These are phyloP conservation scores for Nakazawaea ernobii DNA, from an alignment of 805 yeast genomes.

Conservation along the genomic window DNA sequence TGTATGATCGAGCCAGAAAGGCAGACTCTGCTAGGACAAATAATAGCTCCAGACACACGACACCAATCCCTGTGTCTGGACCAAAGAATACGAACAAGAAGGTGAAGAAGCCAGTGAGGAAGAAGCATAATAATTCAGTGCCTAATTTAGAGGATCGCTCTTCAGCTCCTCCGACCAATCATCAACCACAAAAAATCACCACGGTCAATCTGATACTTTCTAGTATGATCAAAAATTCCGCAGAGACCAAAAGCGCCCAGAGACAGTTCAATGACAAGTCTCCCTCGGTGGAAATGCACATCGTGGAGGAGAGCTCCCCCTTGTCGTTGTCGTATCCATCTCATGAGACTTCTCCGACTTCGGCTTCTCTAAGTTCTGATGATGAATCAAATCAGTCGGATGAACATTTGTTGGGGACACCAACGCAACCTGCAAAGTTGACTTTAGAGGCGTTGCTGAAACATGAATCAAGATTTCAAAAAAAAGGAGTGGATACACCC, in stretches of 20 bases:
- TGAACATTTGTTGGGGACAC: background rate
- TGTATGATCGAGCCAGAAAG: conserved; percentile 19
- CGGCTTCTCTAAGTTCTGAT: conserved; percentile 1
- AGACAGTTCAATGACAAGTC: background rate
- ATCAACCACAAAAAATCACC: background rate
- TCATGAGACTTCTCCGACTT: conserved; percentile 8
- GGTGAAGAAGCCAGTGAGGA: conserved; percentile 10
- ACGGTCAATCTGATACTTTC: conserved; percentile 1
- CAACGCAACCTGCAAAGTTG: conserved; percentile 4
- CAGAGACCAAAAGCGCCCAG: background rate
- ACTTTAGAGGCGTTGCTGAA: conserved; percentile 16
- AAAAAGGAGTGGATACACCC: conserved; percentile 5
- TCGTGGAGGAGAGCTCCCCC: background rate
- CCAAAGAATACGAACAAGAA: conserved; percentile 14
- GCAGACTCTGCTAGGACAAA: background rate
- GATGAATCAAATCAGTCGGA: background rate
- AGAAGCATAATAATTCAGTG: conserved; percentile 3
- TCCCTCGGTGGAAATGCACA: background rate
- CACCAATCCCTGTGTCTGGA: conserved; percentile 9
- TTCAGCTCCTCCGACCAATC: background rate
- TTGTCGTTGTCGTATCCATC: background rate
- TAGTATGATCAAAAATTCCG: conserved; percentile 1
- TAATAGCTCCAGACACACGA: background rate
- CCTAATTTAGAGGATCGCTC: background rate
- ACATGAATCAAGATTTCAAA: conserved; percentile 12